Conservation (phyloP, 1,284 basidiomycete species). For the Ustilago xerochloae region DNA sequence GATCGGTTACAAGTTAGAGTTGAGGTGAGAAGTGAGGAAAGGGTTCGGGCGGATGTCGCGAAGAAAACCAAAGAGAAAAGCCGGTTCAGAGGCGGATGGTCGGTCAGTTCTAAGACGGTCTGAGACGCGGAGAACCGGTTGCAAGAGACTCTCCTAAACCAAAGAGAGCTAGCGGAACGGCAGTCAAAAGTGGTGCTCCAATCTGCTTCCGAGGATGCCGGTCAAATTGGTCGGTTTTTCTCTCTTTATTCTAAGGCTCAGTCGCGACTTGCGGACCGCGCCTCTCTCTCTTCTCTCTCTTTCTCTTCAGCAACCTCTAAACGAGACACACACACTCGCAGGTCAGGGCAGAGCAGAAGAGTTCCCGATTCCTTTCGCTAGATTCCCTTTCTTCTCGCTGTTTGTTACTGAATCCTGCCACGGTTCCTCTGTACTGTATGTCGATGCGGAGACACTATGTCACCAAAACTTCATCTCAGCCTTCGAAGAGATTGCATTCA, state of each 20-base stretch:
- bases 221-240: background rate
- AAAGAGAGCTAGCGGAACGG: background rate
- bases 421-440: too few species aligned
- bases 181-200: background rate
- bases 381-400: background rate
- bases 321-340: background rate
- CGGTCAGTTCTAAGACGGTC: background rate
- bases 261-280: background rate
- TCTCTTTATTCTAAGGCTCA: background rate
- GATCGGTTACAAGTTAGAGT: background rate
- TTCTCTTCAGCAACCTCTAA: background rate
- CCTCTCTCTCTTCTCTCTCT: too few species aligned
- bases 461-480: too few species aligned
- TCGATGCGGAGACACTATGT: too few species aligned
- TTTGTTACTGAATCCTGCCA: too few species aligned
- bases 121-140: slow-evolving; percentile 6
- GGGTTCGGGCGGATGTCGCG: too few species aligned
- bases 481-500: background rate
- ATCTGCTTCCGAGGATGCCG: slow-evolving; percentile 19
- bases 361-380: background rate
- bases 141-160: too few species aligned
- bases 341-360: too few species aligned
- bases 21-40: background rate
- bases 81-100: background rate
- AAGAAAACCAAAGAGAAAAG: background rate